phyloP scores from a whole-genome alignment of 2,329 filamentous ascomycete species.

The Aspergillus cejpii region DNA sequence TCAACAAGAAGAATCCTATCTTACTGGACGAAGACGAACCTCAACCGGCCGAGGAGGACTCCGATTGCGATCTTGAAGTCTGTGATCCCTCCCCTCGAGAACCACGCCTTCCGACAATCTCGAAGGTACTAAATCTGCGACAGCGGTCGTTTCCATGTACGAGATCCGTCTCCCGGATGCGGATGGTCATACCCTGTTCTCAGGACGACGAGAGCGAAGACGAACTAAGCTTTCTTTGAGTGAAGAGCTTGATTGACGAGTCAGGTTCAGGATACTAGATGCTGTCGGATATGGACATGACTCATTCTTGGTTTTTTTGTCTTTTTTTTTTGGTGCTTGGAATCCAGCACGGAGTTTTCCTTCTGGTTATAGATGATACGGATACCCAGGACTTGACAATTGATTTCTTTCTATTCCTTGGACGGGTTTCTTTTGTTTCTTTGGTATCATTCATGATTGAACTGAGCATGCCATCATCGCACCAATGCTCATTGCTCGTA shows the following conservation, averaged over 20 bases:
- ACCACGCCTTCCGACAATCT: neutral
- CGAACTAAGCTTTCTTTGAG: constrained; percentile 34
- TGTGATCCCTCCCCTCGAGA: neutral
- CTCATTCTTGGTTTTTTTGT: neutral
- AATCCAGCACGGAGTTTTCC: neutral
- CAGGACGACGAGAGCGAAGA: constrained; percentile 33
- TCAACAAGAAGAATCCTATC: constrained; percentile 18
- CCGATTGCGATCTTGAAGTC: neutral
- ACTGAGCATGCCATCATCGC: no score
- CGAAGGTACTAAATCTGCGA: neutral
- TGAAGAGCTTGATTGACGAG: neutral
- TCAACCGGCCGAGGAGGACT: neutral
- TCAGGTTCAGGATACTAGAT: no score
- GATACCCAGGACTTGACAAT: neutral
- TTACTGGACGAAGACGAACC: neutral
- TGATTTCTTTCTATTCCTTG: neutral
- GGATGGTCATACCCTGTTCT: constrained; percentile 22
- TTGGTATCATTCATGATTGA: no score
- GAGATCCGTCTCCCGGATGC: constrained; percentile 4
- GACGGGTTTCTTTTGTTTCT: neutral
- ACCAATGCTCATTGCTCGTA: no score
- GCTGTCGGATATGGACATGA: neutral
- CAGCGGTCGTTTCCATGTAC: neutral
- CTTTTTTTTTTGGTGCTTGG: neutral
- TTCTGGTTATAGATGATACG: neutral